Evolutionary conservation across 768 basidiomycete species (phyloP), one percentile per base, ranked within the genome.

Genomic region (Leccinum truebloodii): DNA sequence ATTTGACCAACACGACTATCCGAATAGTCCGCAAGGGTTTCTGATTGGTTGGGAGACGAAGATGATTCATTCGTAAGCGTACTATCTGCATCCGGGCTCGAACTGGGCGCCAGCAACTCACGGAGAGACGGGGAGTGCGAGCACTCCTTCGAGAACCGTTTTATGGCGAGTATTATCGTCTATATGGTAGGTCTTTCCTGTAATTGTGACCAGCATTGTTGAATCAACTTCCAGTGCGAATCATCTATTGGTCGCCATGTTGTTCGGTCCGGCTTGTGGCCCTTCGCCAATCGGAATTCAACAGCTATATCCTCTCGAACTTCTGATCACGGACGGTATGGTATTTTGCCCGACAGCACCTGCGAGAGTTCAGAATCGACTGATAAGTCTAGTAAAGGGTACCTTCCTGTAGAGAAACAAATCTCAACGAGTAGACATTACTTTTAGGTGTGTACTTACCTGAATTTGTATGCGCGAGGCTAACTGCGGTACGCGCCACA

Each of bases 301-400:
- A 41, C 0, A 18, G 39, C 18, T 18, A 41, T 4, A 41, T 41
- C 39, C 0, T 2, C 39, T 41, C 39, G 39, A n/a, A 41, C 37
- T 39, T 41, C 18, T n/a, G 39, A 41, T 18, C 39, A n/a, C 18
- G n/a, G n/a, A n/a, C n/a, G n/a, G n/a, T n/a, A n/a, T n/a, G 39
- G 39, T 41, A 4, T 18, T n/a, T 41, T 4, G 1, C 39, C 39
- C 18, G 18, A 41, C 8, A 41, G 8, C 39, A 41, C 39, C 18
- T 41, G 39, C 0, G 8, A n/a, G 18, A n/a, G 8, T 1, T 41
- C 39, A 41, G 18, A 1, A 41, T 41, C 18, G 3, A 41, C 8
- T 8, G 8, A 0, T n/a, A 9, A n/a, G 3, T 41, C 18, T 9
- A n/a, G 18, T 41, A 0, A 9, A 41, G 1, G 3, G 39, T 1